Evolutionary conservation across 345 rosid genomes (phyloP).

Genomic region (Leavenworthia alabamica): DNA sequence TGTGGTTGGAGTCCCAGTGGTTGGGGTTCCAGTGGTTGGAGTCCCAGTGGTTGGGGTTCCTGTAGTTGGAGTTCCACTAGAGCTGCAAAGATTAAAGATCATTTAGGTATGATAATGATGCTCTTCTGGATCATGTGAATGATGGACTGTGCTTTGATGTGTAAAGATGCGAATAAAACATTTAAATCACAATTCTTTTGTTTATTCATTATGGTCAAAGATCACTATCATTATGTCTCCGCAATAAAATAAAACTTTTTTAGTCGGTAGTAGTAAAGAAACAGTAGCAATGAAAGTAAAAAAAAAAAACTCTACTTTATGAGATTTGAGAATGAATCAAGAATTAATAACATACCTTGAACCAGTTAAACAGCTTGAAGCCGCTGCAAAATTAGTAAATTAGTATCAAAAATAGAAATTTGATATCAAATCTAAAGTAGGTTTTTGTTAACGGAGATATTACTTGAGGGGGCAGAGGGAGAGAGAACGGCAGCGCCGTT

Average conservation of each 20-base stretch:
- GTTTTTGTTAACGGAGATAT: background rate
- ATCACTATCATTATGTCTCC: slow-evolving; percentile 26
- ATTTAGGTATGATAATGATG: background rate
- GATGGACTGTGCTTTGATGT: background rate
- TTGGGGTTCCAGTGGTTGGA: background rate
- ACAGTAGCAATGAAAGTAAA: slow-evolving; percentile 9
- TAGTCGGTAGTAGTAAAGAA: slow-evolving; percentile 24
- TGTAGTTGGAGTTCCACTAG: background rate
- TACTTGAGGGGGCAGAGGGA: slow-evolving; percentile 21
- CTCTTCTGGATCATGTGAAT: slow-evolving; percentile 22
- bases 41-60: background rate
- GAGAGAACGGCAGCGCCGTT: slow-evolving; percentile 20
- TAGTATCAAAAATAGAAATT: background rate
- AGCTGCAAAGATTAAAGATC: no score
- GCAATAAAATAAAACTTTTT: background rate
- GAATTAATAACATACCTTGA: slow-evolving; percentile 24
- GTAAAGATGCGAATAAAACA: background rate
- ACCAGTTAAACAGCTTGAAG: slow-evolving; percentile 29
- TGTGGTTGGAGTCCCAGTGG: background rate
- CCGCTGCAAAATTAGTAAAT: slow-evolving; percentile 22
- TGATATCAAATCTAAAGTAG: background rate
- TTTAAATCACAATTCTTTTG: slow-evolving; percentile 9
- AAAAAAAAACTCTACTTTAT: background rate
- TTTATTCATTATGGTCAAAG: slow-evolving; percentile 9
- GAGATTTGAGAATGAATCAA: background rate